Conservation (phyloP, 331 rosid species). For the Quercus phellos region DNA sequence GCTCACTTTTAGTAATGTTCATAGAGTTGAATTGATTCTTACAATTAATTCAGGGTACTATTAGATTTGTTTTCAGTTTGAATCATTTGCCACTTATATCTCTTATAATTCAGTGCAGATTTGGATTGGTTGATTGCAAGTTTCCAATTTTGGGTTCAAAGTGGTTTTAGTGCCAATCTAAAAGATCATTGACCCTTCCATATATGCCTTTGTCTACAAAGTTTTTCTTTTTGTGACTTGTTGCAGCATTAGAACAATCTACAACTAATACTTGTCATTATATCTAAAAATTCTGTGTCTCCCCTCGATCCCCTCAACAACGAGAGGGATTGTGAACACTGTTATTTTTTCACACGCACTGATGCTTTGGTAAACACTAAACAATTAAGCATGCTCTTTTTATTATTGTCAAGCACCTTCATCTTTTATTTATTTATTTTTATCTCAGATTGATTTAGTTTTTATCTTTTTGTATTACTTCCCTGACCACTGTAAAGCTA, state of each 20-base stretch:
- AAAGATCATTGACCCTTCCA: background rate
- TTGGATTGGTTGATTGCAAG: background rate
- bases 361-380: background rate
- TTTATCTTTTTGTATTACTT: background rate
- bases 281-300: background rate
- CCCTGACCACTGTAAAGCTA: background rate
- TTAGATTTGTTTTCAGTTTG: background rate
- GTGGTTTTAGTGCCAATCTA: slow-evolving; percentile 3
- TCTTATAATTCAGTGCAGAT: background rate
- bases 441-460: background rate
- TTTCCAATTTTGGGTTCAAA: background rate
- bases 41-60: background rate
- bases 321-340: background rate
- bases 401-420: background rate
- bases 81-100: background rate
- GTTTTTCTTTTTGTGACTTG: background rate
- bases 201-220: background rate
- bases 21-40: background rate
- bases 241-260: background rate
- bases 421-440: no score
- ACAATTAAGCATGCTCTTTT: background rate
- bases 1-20: background rate
- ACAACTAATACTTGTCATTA: background rate
- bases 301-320: background rate
- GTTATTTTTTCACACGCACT: background rate